Evolutionary conservation across 164 flowering plant genomes (phyloP).

Genomic region (Aristolochia fimbriata): DNA sequence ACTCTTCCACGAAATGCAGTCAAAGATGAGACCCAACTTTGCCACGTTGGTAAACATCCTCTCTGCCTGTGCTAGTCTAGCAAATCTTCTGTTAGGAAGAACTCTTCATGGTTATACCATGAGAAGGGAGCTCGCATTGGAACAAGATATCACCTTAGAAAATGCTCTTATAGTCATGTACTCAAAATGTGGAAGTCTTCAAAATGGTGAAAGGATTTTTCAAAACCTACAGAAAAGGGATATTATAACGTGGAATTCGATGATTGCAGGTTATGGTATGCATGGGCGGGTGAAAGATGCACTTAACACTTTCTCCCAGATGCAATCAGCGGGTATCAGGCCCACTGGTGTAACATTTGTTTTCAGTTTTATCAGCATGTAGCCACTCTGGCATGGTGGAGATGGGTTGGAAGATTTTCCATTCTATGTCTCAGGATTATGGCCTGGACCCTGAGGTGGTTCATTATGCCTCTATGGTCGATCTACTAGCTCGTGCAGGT

Average conservation of each 20-base stretch:
- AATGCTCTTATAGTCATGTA: conserved; percentile 51
- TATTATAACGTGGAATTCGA: conserved; percentile 46
- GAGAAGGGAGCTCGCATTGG: conserved; percentile 15
- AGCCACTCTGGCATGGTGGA: conserved; percentile 51
- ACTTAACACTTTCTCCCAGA: conserved; percentile 26
- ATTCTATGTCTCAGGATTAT: conserved; percentile 34
- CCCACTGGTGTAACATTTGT: conserved; percentile 43
- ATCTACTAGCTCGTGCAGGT: conserved; percentile 59
- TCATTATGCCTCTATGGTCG: conserved; percentile 58
- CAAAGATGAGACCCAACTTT: conserved; percentile 30
- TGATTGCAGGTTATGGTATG: conserved; percentile 47
- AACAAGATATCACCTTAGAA: conserved; percentile 18
- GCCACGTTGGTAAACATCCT: conserved; percentile 36
- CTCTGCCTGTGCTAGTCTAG: conserved; percentile 28
- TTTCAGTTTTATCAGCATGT: conserved; percentile 50
- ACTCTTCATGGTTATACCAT: conserved; percentile 38
- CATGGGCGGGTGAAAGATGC: conserved; percentile 44
- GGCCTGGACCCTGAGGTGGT: conserved; percentile 31
- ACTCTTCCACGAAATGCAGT: conserved; percentile 35
- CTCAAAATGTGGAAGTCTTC: conserved; percentile 49
- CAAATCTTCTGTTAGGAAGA: conserved; percentile 35
- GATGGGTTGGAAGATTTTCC: conserved; percentile 31
- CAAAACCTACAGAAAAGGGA: conserved; percentile 18
- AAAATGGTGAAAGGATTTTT: conserved; percentile 31
- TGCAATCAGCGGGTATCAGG: conserved; percentile 35